phyloP scores from a whole-genome alignment of 2,329 filamentous ascomycete genomes.

The Aspergillus awamori region DNA sequence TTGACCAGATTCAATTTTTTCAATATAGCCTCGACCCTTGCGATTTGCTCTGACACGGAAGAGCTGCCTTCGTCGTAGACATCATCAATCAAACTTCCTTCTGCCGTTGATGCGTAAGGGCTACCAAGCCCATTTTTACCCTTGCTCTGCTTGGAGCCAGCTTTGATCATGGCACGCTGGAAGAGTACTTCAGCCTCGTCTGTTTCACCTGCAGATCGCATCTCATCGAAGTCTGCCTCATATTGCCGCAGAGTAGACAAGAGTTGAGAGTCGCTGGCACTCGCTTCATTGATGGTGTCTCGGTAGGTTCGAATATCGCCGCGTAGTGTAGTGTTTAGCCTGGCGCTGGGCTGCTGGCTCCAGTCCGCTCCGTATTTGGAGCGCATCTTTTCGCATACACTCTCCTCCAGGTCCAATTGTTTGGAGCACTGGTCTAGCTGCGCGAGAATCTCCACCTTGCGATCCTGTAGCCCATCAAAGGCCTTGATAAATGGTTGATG shows the following conservation, averaged over 20 bases:
- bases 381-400: conserved; percentile 98
- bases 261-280: conserved; percentile 81
- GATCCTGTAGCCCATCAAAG: conserved; percentile 75
- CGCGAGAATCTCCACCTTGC: conserved; percentile 73
- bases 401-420: conserved; percentile 94
- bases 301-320: conserved; percentile 86
- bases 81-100: conserved; percentile 84
- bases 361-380: conserved; percentile 95
- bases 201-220: conserved; percentile 83
- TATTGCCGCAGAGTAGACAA: conserved; percentile 82
- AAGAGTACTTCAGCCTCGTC: conserved; percentile 88
- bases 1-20: conserved; percentile 92
- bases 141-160: conserved; percentile 60
- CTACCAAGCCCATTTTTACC: conserved; percentile 66
- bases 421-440: conserved; percentile 80
- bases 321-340: conserved; percentile 82
- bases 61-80: conserved; percentile 81
- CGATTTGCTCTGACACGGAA: conserved; percentile 87
- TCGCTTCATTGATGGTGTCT: conserved; percentile 86
- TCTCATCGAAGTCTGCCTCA: conserved; percentile 88
- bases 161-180: conserved; percentile 80
- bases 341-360: conserved; percentile 94
- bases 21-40: conserved; percentile 82
- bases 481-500: conserved; percentile 78
- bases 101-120: conserved; percentile 58